Evolutionary conservation across 1,284 basidiomycete genomes (phyloP), one percentile per base, ranked within the genome.

Genomic region (Moesziomyces antarcticus): DNA sequence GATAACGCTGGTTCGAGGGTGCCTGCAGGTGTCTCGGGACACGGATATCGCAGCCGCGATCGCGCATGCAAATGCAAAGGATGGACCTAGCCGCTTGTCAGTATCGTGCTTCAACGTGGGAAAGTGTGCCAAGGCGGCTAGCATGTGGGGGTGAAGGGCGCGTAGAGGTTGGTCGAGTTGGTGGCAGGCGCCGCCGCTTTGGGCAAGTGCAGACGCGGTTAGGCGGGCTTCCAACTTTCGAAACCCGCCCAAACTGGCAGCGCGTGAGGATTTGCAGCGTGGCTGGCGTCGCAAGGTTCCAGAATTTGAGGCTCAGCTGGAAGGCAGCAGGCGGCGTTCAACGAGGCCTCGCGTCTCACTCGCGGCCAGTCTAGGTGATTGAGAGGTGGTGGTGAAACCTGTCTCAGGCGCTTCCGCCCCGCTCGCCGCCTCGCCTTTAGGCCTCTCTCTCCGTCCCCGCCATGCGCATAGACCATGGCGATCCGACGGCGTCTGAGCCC

Each of bases 1-100:
- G 18, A 18, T 14, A n/a, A 24, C 3, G 30, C 35, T 24, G 6
- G 33, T 2, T 18, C 30, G 30, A 20, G 35, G 20, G 37, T n/a
- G 22, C 30, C 33, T 30, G 33, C 44, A 46, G 42, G 47, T 22
- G 49, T 27, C 24, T 47, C 46, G 46, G 46, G 27, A 47, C 14
- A 10, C 46, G 46, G 25, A 18, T 18, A 40, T 16, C 37, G 6
- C 37, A 16, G 30, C 14, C 1, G 37, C 37, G 18, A 6, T 40
- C 16, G 6, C 37, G 16, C 37, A 18, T 16, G 6, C 14, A 18
- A 40, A 40, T 40, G 37, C 8, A 27, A 14, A 40, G 16, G 6
- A 6, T 40, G 37, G 6, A n/a, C 5, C 1, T 13, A 35, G 6
- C 16, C 35, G 35, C 16, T 35, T 6, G 13, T 5, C 13, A 35